Percentiles rank a stretch among this genome's conserved stretches.
These are phyloP conservation scores for Syzygium aqueum DNA, from an alignment of 345 rosid species.

Conservation along the genomic window DNA sequence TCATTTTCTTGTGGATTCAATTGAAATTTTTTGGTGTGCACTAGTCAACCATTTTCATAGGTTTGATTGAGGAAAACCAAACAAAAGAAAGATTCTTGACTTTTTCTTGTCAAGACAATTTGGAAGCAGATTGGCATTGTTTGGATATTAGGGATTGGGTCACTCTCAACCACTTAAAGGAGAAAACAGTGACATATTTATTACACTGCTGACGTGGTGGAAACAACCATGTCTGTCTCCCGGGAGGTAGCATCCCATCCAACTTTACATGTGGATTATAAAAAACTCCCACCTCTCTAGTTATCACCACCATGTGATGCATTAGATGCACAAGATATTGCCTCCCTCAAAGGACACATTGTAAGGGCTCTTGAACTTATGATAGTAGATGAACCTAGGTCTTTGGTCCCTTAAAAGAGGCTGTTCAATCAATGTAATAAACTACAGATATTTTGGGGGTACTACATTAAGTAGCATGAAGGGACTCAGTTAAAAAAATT, in stretches of 20 bases:
- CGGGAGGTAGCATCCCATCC: background rate
- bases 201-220: background rate
- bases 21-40: background rate
- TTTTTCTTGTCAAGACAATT: background rate
- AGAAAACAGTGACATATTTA: background rate
- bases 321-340: background rate
- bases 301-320: background rate
- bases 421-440: background rate
- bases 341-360: background rate
- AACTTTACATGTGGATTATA: background rate
- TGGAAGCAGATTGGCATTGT: background rate
- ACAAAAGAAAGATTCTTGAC: background rate
- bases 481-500: background rate
- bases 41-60: background rate
- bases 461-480: background rate
- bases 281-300: background rate
- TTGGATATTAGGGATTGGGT: background rate
- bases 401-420: background rate
- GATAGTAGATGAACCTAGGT: background rate
- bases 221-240: background rate
- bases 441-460: background rate
- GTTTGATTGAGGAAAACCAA: background rate
- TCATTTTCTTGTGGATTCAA: background rate
- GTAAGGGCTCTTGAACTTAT: background rate
- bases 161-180: background rate